Evolutionary conservation across 148 eudicot species (phyloP), one percentile per base, ranked within the genome.

Genomic region (Persicaria maculosa): DNA sequence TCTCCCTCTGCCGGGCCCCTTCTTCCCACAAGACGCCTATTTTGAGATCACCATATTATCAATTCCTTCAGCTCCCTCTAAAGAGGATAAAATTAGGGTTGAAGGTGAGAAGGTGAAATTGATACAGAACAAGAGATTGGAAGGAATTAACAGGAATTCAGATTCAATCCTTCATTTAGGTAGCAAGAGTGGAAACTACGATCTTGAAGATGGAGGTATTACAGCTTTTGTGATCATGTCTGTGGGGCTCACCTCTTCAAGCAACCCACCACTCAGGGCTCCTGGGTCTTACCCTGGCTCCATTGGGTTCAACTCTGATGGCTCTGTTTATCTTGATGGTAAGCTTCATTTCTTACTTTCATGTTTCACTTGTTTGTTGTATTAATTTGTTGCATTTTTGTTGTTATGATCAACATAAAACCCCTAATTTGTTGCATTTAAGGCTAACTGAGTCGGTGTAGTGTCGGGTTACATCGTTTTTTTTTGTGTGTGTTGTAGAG

Each of bases 1-100:
- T 44, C 72, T 93, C 15, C 97, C 98, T 6, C 65, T 93, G 59
- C 98, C 98, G 2, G 98, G 98, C 9, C 98, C 98, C 1, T 79
- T 79, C 10, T 93, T 93, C 25, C 98, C 98, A 0, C 90, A 89
- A 55, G 94, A 93, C 45, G 97, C 97, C 10, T 93, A 91, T 72
- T 89, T 93, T 47, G 98, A 93, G 75, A 83, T 93, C 17, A 89
- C 74, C 14, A 73, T 91, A 0, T 50, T 88, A 71, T 52, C 57
- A 16, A 16, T 52, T 31, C 40, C 40, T 31, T 31, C 40, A 31
- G 1, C 40, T 31, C 40, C 40, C 40, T 31, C 40, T 31, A 31
- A 52, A 9, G 57, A 9, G 57, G 57, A 9, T 3, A 10, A 52
- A 10, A 16, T 10, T 10, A 52, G 11, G 57, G 57, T 10, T 9